Conservation (phyloP, 1,139 yeast genomes). For the Suhomyces anneliseae region DNA sequence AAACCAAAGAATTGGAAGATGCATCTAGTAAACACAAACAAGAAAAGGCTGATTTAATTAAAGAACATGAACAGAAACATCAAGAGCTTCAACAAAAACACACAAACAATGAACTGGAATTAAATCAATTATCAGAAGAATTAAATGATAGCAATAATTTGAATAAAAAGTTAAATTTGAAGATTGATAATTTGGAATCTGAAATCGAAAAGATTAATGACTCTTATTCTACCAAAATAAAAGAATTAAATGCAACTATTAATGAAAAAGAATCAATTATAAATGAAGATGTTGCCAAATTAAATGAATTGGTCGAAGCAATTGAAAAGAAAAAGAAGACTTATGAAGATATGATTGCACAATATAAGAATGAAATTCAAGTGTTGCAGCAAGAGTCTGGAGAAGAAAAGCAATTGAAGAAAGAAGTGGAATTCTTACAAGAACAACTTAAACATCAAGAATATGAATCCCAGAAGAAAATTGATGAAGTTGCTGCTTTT, state of each 20-base stretch:
- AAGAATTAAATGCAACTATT: constrained; percentile 11
- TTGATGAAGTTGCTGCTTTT: constrained; percentile 25
- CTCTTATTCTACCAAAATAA: constrained; percentile 1
- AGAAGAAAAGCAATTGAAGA: constrained; percentile 8
- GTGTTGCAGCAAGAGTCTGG: constrained; percentile 13
- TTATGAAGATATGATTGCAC: constrained; percentile 14
- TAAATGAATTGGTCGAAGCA: constrained; percentile 21
- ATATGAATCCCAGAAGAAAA: constrained; percentile 19
- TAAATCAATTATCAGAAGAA: constrained; percentile 8
- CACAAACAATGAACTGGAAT: constrained; percentile 2
- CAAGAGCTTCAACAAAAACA: constrained; percentile 4
- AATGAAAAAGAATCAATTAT: constrained; percentile 23
- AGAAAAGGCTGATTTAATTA: constrained; percentile 16
- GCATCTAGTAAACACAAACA: constrained; percentile 10
- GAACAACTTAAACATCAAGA: constrained; percentile 18
- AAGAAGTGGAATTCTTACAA: constrained; percentile 14
- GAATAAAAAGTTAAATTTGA: constrained; percentile 12
- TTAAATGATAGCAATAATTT: constrained; percentile 7
- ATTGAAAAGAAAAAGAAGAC: constrained; percentile 15
- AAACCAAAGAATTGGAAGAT: constrained; percentile 11
- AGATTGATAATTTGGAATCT: constrained; percentile 13
- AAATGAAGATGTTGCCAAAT: constrained; percentile 22
- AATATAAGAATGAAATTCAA: constrained; percentile 14
- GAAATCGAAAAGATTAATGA: constrained; percentile 9
- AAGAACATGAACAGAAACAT: constrained; percentile 9